Base-by-base conservation (phyloP, 1,284 basidiomycete genomes). In the Phellopilus nigrolimitatus region DNA sequence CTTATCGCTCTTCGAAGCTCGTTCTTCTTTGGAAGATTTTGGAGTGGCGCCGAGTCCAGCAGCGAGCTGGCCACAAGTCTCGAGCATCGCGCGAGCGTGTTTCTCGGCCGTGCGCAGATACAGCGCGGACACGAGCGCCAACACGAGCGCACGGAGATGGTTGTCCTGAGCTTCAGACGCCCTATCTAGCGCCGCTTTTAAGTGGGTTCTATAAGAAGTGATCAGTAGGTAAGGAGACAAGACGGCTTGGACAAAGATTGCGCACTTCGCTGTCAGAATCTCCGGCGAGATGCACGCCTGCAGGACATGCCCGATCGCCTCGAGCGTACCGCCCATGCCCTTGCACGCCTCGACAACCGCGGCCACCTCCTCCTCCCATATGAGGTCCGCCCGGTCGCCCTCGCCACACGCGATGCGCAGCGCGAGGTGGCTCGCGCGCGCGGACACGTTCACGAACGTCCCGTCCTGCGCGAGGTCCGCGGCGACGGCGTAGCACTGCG, bases 101-200 rank as follows among this genome's bases (percentile, higher is more conserved):
- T 79, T 75, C 1, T 72, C 72, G 0, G 84, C 76, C 0, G 85
- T 88, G 55, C 85, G 78, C 24, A 84, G 59, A 57, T 87, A 89
- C 56, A 88, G 81, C 15, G 80, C 75, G 1, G 83, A 74, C 10
- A 82, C 73, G 19, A 88, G 71, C 1, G 82, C 78, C 4, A 89
- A 70, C 4, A 86, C 70, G 3, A 86, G 67, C 5, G 83, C 82
- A 8, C 84, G 80, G 10, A 88, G 65, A 60, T 88, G 76, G 57
- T 88, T 89, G 56, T 88, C 86, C 27, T 76, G 77, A 2, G 81
- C 71, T 0, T 62, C 59, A 0, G 78, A 80, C 0, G 79, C 75
- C 10, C 80, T 65, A 13, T 74, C 70, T 0, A 89, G 71, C 0
- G 85, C 80, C 1, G 66, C 61, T 54, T 81, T 80, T 22, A 89